Base-by-base conservation (phyloP, 2,329 filamentous ascomycete species). In the Pseudogymnoascus sp. region DNA sequence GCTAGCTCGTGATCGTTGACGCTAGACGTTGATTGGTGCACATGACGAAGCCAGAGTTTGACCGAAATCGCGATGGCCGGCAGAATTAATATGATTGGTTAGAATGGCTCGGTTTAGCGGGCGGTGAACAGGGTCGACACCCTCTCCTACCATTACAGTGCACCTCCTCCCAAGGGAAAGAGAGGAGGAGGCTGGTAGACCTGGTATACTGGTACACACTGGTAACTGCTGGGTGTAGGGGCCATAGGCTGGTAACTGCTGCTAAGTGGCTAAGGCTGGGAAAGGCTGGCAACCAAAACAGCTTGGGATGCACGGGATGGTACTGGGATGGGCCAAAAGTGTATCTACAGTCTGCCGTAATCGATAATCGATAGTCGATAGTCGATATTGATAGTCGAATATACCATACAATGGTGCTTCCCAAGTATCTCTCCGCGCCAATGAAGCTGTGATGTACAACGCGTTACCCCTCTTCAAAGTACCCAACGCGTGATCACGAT, bases 1-100 rank as follows among this genome's bases (percentile, higher is more conserved):
- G 47, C 47, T 54, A 54, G 47, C 47, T 54, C 47, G 47, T 54
- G 47, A 54, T 54, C 47, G 29, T 33, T 54, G 47, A 54, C 47
- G 47, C 47, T 54, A 54, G 47, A 33, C 29, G 47, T 3, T 54
- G 47, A 54, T 54, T 54, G 47, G 47, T 35, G 47, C 47, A 54
- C 47, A 54, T 54, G 47, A 54, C 47, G 47, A 54, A 54, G 47
- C 29, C 47, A 54, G 47, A 21, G 11, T 33, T 33, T 2, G 47
- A 54, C 29, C 29, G 15, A 54, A 54, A 54, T 54, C 47, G 47
- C 29, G 47, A 54, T 54, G 47, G 29, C 4, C 40, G 40, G 40
- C 40, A 44, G 40, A 44, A 44, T 24, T 21, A 6, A 2, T 26
- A 7, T 44, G 40, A 44, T 44, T 44, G 40, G 40, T 5, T 44